Percentiles rank a stretch among this genome's conserved stretches.
These are phyloP conservation scores for Tilletia horrida DNA, from an alignment of 1,284 basidiomycete species.

Conservation along the genomic window DNA sequence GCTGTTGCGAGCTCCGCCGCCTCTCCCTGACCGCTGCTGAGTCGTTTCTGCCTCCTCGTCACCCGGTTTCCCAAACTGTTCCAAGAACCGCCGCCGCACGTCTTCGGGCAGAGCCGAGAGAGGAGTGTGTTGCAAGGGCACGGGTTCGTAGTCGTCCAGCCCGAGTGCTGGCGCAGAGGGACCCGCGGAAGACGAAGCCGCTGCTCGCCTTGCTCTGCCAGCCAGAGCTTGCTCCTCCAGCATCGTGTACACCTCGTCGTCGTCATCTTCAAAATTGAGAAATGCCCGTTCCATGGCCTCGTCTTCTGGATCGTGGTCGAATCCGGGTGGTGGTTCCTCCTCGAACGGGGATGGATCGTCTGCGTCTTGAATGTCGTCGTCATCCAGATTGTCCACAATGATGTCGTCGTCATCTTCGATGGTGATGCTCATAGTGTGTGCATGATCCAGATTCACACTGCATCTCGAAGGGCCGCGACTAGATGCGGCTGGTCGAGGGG, in stretches of 20 bases:
- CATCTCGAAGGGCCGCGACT: neutral
- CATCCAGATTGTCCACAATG: neutral
- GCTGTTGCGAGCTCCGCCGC: no score
- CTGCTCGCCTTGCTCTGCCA: neutral
- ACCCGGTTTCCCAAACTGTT: neutral
- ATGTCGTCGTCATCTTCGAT: neutral
- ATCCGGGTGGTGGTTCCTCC: neutral
- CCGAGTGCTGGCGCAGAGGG: neutral
- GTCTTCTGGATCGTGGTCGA: no score
- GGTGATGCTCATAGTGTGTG: neutral
- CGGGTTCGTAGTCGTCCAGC: neutral
- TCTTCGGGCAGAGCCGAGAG: conserved; percentile 8
- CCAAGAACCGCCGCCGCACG: neutral
- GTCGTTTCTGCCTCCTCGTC: neutral
- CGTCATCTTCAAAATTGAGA: conserved; percentile 12
- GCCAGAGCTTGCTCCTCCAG: conserved; percentile 11
- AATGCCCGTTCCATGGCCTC: neutral
- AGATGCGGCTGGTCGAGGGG: neutral
- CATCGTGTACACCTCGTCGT: neutral
- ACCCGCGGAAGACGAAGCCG: neutral
- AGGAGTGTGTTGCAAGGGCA: neutral
- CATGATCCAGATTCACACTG: neutral
- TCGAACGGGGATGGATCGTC: neutral
- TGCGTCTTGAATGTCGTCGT: no score
- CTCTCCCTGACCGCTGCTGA: no score